Evolutionary conservation across 805 yeast species (phyloP), one percentile per base, ranked within the genome.

Genomic region (Kluyveromyces lactis): DNA sequence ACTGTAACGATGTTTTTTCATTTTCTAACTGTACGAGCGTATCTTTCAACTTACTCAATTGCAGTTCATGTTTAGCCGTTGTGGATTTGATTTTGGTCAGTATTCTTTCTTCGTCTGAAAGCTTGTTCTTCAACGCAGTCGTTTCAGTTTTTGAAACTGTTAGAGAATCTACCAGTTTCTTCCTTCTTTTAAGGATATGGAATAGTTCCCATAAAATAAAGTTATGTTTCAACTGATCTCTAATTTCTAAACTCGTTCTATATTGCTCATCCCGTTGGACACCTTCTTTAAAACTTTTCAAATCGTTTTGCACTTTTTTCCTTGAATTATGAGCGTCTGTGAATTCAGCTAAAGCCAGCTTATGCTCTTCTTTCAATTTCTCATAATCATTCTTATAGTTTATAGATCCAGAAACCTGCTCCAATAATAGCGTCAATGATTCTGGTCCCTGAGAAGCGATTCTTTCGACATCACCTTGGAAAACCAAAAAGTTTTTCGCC

Each of bases 391-490:
- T 66, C 33, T 75, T 72, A 48, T 58, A 73, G 29, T 84, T 92
- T 6, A 67, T 60, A 0, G 95, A 84, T 0, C 96, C 95, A 44
- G 94, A 82, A 19, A 92, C 77, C 12, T 77, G 77, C 61, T 92
- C 98, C 40, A 92, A 66, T 44, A 89, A 60, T 32, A 65, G 69
- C 2, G 94, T 76, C 43, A 92, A 68, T 28, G 86, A 95, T 18
- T 62, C 60, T 0, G 97, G 77, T 0, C 90, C 77, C 56, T 89
- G 95, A 0, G 95, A 72, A 0, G 97, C 97, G 30, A 92, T 79
- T 50, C 79, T 82, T 58, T 90, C 97, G 37, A 92, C 95, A 56
- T 90, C 97, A 44, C 98, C 97, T 66, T 92, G 98, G 56, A 90
- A 87, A 6, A 92, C 97, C 44, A 92, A 64, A 52, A 90, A 90